A percentile compares a stretch with the other conserved stretches of the same genome.
Evolutionary conservation across 2,329 filamentous ascomycete genomes (phyloP).

Genomic region (Orbilia blumenaviensis): DNA sequence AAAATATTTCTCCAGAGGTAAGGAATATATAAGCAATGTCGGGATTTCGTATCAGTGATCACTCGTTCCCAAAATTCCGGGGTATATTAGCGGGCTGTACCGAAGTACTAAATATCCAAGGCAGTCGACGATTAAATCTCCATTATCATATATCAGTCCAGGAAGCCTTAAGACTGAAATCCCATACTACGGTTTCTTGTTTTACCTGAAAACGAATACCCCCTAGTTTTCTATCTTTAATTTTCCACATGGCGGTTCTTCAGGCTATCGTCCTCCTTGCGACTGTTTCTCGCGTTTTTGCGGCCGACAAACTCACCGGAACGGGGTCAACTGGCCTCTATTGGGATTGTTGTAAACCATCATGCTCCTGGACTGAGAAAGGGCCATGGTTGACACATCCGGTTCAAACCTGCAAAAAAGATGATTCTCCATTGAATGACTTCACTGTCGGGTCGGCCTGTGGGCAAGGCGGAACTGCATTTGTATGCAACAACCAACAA

Average conservation of each 20-base stretch:
- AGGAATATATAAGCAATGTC: conserved; percentile 43
- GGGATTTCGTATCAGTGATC: conserved; percentile 19
- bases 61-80: conserved; percentile 34
- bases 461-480: conserved; percentile 69
- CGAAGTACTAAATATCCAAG: conserved; percentile 32
- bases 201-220: background rate
- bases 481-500: conserved; percentile 70
- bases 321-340: conserved; percentile 61
- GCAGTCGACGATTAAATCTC: conserved; percentile 26
- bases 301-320: conserved; percentile 44
- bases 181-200: conserved; percentile 3
- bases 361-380: conserved; percentile 65
- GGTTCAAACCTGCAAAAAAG: conserved; percentile 55
- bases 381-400: conserved; percentile 53
- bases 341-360: conserved; percentile 75
- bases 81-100: conserved; percentile 42
- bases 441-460: conserved; percentile 60
- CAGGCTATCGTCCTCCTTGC: conserved; percentile 14
- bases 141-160: conserved; percentile 18
- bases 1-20: conserved; percentile 10
- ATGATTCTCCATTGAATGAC: conserved; percentile 39
- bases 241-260: conserved; percentile 36
- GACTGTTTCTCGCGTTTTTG: conserved; percentile 27
- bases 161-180: background rate
- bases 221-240: conserved; percentile 2